These are phyloP conservation scores for Coemansia sp. DNA, from an alignment of 192 early-diverging fungal genomes.

Conservation along the genomic window DNA sequence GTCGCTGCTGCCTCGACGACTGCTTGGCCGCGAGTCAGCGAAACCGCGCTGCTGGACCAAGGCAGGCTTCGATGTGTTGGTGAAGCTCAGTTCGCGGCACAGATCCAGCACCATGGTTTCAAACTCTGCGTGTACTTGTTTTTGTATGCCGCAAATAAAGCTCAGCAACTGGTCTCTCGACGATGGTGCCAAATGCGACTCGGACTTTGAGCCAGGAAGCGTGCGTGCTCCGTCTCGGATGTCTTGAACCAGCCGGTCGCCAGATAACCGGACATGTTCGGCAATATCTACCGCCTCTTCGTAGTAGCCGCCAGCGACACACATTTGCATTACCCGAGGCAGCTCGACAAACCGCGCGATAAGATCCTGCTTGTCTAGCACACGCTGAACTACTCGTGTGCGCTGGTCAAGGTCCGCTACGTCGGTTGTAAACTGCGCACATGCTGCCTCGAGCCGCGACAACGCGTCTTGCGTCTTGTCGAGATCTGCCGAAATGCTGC, in stretches of 20 bases:
- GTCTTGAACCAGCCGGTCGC: conserved; percentile 40
- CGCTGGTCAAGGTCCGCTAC: conserved; percentile 37
- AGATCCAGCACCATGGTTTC: conserved; percentile 43
- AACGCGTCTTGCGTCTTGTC: conserved; percentile 29
- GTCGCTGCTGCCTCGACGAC: background rate
- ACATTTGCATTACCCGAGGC: conserved; percentile 55
- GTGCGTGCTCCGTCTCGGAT: conserved; percentile 36
- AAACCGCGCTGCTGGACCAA: background rate
- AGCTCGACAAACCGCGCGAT: conserved; percentile 50
- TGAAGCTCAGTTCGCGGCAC: conserved; percentile 40
- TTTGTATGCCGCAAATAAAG: conserved; percentile 36
- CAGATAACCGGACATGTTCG: conserved; percentile 43
- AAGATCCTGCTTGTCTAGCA: conserved; percentile 51
- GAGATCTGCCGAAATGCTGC: conserved; percentile 15
- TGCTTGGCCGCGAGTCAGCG: background rate
- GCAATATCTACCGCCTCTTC: conserved; percentile 52
- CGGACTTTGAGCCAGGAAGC: conserved; percentile 25
- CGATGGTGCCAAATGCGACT: background rate
- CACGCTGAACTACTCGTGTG: conserved; percentile 37
- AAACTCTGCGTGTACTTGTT: conserved; percentile 47
- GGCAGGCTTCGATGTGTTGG: background rate
- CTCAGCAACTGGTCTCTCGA: conserved; percentile 23
- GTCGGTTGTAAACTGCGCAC: conserved; percentile 25
- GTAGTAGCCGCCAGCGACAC: conserved; percentile 50
- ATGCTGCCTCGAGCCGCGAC: conserved; percentile 31